Evolutionary conservation across 306 rosid species (phyloP).

Genomic region (Benincasa hispida): DNA sequence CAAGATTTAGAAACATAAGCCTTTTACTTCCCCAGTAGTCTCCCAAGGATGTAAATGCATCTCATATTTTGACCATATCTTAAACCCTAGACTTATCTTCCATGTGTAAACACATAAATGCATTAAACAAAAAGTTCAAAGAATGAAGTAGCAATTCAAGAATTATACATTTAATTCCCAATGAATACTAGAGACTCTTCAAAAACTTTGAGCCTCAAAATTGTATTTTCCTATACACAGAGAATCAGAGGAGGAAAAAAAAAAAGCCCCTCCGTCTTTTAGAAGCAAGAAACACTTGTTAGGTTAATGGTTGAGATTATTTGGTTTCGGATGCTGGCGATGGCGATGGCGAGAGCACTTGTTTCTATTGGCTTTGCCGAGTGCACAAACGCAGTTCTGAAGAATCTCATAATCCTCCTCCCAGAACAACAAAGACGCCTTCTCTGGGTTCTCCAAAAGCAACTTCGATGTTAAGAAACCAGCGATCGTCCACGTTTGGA

Average conservation of each 20-base stretch:
- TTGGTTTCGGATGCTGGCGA: conserved; percentile 28
- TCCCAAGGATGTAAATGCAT: too few relatives aligned
- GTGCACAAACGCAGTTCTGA: conserved; percentile 63
- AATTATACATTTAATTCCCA: not conserved
- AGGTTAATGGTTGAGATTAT: conserved; percentile 19
- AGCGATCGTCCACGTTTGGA: conserved; percentile 76
- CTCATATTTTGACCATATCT: too few relatives aligned
- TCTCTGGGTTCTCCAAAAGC: conserved; percentile 59
- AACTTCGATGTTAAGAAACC: conserved; percentile 63
- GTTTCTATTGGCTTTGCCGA: conserved; percentile 40
- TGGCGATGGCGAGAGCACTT: conserved; percentile 42
- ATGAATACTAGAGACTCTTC: conserved; percentile 45
- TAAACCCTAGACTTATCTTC: not conserved
- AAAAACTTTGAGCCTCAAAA: conserved; percentile 1
- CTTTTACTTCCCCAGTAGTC: too few relatives aligned
- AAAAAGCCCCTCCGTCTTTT: not conserved
- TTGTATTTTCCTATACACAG: not conserved
- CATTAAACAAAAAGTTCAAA: not conserved
- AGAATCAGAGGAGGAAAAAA: not conserved
- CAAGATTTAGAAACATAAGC: too few relatives aligned
- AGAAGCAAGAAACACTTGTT: not conserved
- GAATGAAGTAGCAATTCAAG: not conserved
- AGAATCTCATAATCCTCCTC: conserved; percentile 82
- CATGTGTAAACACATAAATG: not conserved
- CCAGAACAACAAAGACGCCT: conserved; percentile 72